These are phyloP conservation scores for Teratosphaeria zuluensis DNA, from an alignment of 2,329 filamentous ascomycete genomes.

Conservation along the genomic window DNA sequence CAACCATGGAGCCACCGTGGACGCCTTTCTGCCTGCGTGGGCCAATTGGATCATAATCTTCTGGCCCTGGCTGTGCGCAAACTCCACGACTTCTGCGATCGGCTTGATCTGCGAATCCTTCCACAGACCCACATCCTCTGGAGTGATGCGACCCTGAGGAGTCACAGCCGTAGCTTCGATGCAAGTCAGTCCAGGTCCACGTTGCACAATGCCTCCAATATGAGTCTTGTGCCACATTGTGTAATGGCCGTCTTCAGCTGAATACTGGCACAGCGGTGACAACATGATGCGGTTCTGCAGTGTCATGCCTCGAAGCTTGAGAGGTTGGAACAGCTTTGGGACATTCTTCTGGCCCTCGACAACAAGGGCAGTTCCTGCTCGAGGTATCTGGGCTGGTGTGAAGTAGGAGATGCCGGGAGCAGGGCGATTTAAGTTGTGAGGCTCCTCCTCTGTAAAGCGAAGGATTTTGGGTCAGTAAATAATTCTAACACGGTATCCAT, in stretches of 20 bases:
- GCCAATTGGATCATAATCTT: slow-evolving; percentile 71
- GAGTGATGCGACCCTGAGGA: slow-evolving; percentile 71
- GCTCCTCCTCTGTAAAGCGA: slow-evolving; percentile 1
- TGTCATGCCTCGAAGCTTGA: slow-evolving; percentile 49
- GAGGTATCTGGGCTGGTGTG: slow-evolving; percentile 37
- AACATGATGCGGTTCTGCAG: slow-evolving; percentile 58
- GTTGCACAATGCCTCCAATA: slow-evolving; percentile 65
- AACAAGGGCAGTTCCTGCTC: slow-evolving; percentile 37
- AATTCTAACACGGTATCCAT: too few relatives aligned
- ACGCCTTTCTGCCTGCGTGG: slow-evolving; percentile 63
- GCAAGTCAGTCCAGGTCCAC: slow-evolving; percentile 64
- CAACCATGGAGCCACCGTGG: slow-evolving; percentile 56
- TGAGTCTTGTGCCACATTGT: slow-evolving; percentile 69
- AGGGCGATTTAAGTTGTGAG: slow-evolving; percentile 28
- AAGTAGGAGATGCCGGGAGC: slow-evolving; percentile 39
- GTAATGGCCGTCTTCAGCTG: slow-evolving; percentile 58
- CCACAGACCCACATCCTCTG: slow-evolving; percentile 73
- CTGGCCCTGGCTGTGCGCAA: slow-evolving; percentile 68
- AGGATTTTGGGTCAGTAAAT: too few relatives aligned
- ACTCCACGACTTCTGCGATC: slow-evolving; percentile 62
- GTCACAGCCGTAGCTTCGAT: slow-evolving; percentile 71
- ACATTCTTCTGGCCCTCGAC: slow-evolving; percentile 39
- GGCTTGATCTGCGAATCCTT: slow-evolving; percentile 70
- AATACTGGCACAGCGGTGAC: slow-evolving; percentile 59
- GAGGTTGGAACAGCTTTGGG: slow-evolving; percentile 50